Conservation (phyloP, 192 early-diverging fungal species). For the Gigaspora rosea region DNA sequence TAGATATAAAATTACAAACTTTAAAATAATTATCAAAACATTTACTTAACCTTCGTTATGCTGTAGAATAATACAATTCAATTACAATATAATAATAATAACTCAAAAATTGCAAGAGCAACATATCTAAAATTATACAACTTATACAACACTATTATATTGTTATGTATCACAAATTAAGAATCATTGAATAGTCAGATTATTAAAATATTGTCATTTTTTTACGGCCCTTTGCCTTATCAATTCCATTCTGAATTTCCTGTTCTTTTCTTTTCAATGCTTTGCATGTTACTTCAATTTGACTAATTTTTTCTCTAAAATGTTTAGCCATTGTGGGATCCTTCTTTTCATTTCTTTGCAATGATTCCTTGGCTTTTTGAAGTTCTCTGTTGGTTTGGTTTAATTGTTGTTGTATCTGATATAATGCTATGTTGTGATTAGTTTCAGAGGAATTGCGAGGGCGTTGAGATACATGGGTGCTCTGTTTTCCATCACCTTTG, state of each 20-base stretch:
- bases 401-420: constrained; percentile 7
- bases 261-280: constrained; percentile 22
- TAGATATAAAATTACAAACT: too few species aligned
- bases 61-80: too few species aligned
- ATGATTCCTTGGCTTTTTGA: constrained; percentile 12
- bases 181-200: background rate
- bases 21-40: too few species aligned
- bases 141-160: too few species aligned
- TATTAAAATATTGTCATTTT: constrained; percentile 19
- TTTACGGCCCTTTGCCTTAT: constrained; percentile 11
- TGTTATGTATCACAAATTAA: too few species aligned
- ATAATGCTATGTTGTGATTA: background rate
- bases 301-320: constrained; percentile 19
- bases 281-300: constrained; percentile 4
- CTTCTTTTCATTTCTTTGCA: constrained; percentile 14
- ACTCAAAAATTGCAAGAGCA: too few species aligned
- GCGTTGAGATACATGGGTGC: background rate
- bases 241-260: constrained; percentile 5
- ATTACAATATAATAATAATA: too few species aligned
- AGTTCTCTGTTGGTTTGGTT: background rate
- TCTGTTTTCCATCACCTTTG: background rate
- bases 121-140: too few species aligned
- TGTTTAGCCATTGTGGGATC: constrained; percentile 19
- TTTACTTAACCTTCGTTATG: too few species aligned
- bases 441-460: background rate